A percentile compares a stretch with the other conserved stretches of the same genome.
These are phyloP conservation scores for Hortaea werneckii DNA, from an alignment of 2,329 filamentous ascomycete genomes.

Conservation along the genomic window DNA sequence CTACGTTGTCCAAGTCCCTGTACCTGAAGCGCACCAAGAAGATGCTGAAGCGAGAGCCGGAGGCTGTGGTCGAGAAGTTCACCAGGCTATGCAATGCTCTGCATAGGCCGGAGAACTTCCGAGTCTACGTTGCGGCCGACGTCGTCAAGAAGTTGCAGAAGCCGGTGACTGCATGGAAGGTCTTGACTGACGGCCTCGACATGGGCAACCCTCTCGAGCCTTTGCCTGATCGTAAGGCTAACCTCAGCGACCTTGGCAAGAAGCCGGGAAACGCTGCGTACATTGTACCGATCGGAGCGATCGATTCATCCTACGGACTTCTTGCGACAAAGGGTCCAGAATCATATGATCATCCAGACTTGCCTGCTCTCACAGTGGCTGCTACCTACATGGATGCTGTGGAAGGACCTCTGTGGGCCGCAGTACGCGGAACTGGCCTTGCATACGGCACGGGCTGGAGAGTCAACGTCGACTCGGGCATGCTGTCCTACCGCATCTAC, in stretches of 20 bases:
- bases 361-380: conserved; percentile 80
- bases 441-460: conserved; percentile 81
- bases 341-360: conserved; percentile 63
- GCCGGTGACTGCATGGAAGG: conserved; percentile 71
- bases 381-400: conserved; percentile 85
- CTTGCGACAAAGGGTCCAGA: conserved; percentile 64
- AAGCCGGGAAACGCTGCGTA: conserved; percentile 66
- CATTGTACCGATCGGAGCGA: conserved; percentile 79
- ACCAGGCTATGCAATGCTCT: conserved; percentile 65
- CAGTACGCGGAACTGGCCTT: conserved; percentile 82
- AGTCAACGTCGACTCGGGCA: conserved; percentile 67
- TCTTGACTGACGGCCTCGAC: conserved; percentile 46
- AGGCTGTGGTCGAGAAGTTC: conserved; percentile 66
- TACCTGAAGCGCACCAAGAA: conserved; percentile 81
- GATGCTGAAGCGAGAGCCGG: conserved; percentile 65
- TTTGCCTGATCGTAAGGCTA: conserved; percentile 57
- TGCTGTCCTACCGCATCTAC: conserved; percentile 77
- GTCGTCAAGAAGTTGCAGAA: conserved; percentile 56
- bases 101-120: conserved; percentile 76
- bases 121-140: conserved; percentile 74
- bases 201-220: conserved; percentile 50
- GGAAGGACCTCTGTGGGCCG: conserved; percentile 89
- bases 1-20: conserved; percentile 73
- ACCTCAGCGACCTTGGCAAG: conserved; percentile 66
- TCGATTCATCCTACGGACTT: conserved; percentile 84